Conservation (phyloP, 2,329 filamentous ascomycete species). For the Penicillium expansum region DNA sequence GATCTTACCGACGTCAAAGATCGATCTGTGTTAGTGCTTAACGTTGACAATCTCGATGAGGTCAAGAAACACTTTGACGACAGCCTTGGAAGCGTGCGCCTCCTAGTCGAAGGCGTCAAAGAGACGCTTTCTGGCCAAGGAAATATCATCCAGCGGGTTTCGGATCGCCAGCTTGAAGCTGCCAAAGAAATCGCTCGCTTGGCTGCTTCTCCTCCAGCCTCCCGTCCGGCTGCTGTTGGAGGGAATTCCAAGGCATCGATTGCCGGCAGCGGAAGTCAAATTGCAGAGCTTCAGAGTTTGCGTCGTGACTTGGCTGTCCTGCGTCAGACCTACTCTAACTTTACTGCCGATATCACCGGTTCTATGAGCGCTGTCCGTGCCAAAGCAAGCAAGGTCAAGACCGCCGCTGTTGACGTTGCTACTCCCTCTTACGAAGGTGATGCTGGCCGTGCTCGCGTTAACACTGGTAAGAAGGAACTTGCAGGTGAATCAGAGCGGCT, state of each 20-base stretch:
- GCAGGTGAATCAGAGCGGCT: constrained; percentile 85
- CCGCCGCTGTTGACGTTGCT: constrained; percentile 66
- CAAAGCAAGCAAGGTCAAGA: constrained; percentile 80
- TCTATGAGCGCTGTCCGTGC: constrained; percentile 80
- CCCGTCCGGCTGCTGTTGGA: constrained; percentile 20
- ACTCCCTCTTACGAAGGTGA: constrained; percentile 72
- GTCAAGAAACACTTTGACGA: constrained; percentile 97
- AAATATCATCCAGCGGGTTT: constrained; percentile 76
- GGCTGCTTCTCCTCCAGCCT: constrained; percentile 48
- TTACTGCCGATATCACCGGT: constrained; percentile 80
- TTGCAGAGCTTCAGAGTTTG: constrained; percentile 75
- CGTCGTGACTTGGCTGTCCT: constrained; percentile 86
- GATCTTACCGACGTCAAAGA: constrained; percentile 93
- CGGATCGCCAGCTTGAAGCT: constrained; percentile 84
- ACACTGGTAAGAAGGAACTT: constrained; percentile 80
- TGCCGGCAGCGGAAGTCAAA: constrained; percentile 56
- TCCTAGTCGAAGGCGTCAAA: constrained; percentile 81
- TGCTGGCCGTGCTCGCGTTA: constrained; percentile 81
- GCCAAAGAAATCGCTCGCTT: constrained; percentile 79
- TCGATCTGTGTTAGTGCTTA: constrained; percentile 88
- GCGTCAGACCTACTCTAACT: constrained; percentile 88
- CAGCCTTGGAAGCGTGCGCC: constrained; percentile 73
- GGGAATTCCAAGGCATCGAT: constrained; percentile 27
- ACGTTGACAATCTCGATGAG: constrained; percentile 89
- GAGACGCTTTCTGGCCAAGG: constrained; percentile 81